phyloP scores from a whole-genome alignment of 139 green algal species.

The Picochlorum costavermella region DNA sequence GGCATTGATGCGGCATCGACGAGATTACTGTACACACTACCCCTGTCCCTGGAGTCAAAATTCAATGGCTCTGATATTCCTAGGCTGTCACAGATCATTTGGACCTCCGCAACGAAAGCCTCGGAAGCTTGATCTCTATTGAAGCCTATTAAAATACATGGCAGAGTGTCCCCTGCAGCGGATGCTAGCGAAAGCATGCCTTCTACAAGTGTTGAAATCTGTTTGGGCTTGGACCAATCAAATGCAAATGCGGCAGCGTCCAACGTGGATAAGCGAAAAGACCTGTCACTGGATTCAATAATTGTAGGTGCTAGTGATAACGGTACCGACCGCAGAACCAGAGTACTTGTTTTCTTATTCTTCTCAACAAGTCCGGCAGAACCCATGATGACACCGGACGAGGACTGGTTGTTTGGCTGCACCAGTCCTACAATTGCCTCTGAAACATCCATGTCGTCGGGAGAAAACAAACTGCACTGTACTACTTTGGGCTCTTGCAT shows the following conservation, averaged over 20 bases:
- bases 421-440: constrained; percentile 7
- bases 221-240: constrained; percentile 34
- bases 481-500: constrained; percentile 24
- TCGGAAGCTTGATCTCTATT: constrained; percentile 37
- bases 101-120: constrained; percentile 17
- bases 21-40: constrained; percentile 12
- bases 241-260: constrained; percentile 61
- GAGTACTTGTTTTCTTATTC: neutral
- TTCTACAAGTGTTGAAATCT: constrained; percentile 22
- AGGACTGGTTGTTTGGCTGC: constrained; percentile 1
- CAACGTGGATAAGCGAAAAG: constrained; percentile 18
- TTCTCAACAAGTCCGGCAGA: neutral
- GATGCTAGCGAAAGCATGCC: constrained; percentile 24
- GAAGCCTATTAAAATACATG: constrained; percentile 47
- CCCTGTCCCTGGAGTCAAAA: neutral
- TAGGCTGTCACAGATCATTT: constrained; percentile 20
- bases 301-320: constrained; percentile 9
- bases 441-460: constrained; percentile 34
- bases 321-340: constrained; percentile 12
- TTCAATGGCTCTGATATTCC: constrained; percentile 22
- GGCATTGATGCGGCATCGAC: constrained; percentile 18
- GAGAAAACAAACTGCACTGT: constrained; percentile 41
- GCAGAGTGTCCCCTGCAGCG: constrained; percentile 42
- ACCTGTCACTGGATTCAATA: constrained; percentile 1
- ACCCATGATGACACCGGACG: neutral